A percentile compares a stretch with the other conserved stretches of the same genome.
Evolutionary conservation across 768 basidiomycete species (phyloP).

Genomic region (Ramaria rubella): DNA sequence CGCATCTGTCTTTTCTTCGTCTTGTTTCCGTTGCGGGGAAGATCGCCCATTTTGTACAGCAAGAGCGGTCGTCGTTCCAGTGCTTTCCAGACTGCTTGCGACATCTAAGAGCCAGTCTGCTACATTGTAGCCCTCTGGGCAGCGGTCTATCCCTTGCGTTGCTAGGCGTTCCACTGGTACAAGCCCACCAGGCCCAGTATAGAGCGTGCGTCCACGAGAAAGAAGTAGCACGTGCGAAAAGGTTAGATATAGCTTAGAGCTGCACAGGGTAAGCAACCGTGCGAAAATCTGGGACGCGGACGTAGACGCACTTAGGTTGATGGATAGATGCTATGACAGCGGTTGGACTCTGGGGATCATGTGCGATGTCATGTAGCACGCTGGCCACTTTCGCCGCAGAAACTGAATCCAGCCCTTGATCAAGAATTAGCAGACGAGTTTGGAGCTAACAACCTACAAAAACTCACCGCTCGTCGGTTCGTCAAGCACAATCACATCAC

Average conservation of each 20-base stretch:
- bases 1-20: constrained; percentile 13
- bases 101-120: constrained; percentile 91
- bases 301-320: constrained; percentile 59
- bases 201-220: constrained; percentile 69
- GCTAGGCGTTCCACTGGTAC: constrained; percentile 65
- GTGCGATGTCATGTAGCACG: constrained; percentile 70
- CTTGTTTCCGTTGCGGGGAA: background rate
- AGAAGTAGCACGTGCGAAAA: constrained; percentile 81
- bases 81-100: constrained; percentile 49
- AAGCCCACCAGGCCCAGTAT: constrained; percentile 70
- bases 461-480: constrained; percentile 64
- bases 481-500: constrained; percentile 80
- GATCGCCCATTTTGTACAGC: background rate
- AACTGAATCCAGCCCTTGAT: constrained; percentile 73
- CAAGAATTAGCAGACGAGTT: background rate
- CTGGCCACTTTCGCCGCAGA: constrained; percentile 76
- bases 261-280: constrained; percentile 21
- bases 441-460: constrained; percentile 10
- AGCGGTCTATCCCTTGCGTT: constrained; percentile 36
- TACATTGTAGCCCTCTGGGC: constrained; percentile 80
- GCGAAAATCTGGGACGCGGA: background rate
- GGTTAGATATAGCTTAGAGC: constrained; percentile 76
- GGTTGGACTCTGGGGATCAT: constrained; percentile 59
- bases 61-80: background rate
- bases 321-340: constrained; percentile 85